phyloP scores from a whole-genome alignment of 768 basidiomycete genomes.

The Xerocomus brunneocitrinus region DNA sequence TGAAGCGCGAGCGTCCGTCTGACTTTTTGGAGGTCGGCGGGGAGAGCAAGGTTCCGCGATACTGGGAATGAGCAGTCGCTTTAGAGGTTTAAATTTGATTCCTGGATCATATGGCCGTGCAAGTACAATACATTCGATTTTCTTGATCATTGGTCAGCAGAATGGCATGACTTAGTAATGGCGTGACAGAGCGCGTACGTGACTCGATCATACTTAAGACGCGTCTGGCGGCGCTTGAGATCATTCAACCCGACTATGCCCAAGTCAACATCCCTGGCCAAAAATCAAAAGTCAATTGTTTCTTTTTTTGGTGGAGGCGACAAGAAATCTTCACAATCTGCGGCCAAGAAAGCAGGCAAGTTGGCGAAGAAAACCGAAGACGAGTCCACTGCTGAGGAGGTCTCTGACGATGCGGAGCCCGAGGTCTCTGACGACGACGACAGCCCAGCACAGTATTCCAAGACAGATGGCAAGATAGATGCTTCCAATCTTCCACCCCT shows the following conservation, averaged over 20 bases:
- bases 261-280: constrained; percentile 39
- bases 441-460: constrained; percentile 31
- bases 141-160: background rate
- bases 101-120: too few relatives aligned
- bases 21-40: constrained; percentile 77
- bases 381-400: constrained; percentile 29
- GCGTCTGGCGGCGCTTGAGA: constrained; percentile 6
- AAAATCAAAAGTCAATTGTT: constrained; percentile 50
- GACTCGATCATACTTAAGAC: constrained; percentile 16
- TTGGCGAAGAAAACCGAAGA: constrained; percentile 32
- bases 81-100: background rate
- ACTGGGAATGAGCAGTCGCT: constrained; percentile 58
- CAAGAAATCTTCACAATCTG: constrained; percentile 25
- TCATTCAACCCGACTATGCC: constrained; percentile 37
- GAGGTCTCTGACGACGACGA: constrained; percentile 30
- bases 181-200: constrained; percentile 16
- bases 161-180: constrained; percentile 6
- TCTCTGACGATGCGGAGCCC: constrained; percentile 33
- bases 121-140: background rate
- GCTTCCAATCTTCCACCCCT: constrained; percentile 74
- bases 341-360: constrained; percentile 27
- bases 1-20: constrained; percentile 79
- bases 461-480: constrained; percentile 41
- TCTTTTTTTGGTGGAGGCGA: constrained; percentile 46
- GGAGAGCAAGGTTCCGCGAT: constrained; percentile 62